phyloP scores from a whole-genome alignment of 306 rosid genomes.

The Acacia crassicarpa region DNA sequence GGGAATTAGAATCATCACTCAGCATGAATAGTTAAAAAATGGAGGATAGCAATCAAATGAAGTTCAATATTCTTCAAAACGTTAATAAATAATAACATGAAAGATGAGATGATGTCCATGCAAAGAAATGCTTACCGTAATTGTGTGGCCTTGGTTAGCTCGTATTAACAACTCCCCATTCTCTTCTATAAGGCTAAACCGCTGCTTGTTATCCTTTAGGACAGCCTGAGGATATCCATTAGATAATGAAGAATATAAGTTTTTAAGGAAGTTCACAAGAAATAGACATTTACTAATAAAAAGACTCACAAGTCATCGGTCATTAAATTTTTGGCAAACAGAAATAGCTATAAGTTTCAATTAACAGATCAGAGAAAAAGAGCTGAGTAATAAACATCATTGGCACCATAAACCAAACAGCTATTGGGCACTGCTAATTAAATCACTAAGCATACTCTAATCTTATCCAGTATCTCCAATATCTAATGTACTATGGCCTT shows the following conservation, averaged over 20 bases:
- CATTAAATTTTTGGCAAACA: constrained; percentile 15
- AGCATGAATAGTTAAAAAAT: neutral
- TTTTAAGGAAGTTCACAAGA: constrained; percentile 14
- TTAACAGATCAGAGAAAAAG: neutral
- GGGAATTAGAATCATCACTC: constrained; percentile 1
- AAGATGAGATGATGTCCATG: neutral
- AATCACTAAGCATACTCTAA: neutral
- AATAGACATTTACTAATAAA: neutral
- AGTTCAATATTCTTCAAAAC: constrained; percentile 17
- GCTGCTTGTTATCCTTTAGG: constrained; percentile 81
- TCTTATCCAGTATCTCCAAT: neutral
- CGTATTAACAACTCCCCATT: constrained; percentile 77
- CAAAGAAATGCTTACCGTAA: constrained; percentile 46
- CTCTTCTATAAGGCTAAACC: constrained; percentile 82
- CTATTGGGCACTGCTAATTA: neutral
- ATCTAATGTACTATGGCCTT: neutral
- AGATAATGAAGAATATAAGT: constrained; percentile 21
- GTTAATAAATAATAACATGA: neutral
- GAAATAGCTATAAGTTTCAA: neutral
- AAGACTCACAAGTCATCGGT: neutral
- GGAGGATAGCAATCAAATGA: neutral
- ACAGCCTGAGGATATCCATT: constrained; percentile 67
- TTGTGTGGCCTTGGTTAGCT: constrained; percentile 93
- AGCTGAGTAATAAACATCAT: constrained; percentile 9
- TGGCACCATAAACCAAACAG: constrained; percentile 4